Base-by-base conservation (phyloP, 2,329 filamentous ascomycete species). In the Aspergillus luchuensis region DNA sequence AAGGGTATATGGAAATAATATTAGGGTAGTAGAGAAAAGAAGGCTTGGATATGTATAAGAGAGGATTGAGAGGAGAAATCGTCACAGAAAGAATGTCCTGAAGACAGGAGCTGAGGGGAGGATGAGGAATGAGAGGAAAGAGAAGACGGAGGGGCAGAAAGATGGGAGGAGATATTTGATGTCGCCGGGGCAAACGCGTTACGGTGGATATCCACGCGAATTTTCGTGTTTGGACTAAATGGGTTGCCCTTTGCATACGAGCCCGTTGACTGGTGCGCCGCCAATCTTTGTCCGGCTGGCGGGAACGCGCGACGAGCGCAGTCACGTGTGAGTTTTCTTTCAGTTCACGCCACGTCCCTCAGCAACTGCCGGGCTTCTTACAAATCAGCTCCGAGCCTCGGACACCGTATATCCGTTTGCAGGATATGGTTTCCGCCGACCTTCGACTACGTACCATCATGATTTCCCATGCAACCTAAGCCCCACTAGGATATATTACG, bases 161-260 rank as follows among this genome's bases (percentile, higher is more conserved):
- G 65, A 65, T 65, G 33, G 33, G 33, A 36, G 33, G 33, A 66
- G 69, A 69, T 72, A 74, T 74, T 74, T 74, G 69, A 72, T 64
- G 69, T 69, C 65, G 64, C 66, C 66, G 59, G 65, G 65, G 65
- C 67, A 65, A 71, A 74, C 72, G 72, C 71, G 72, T 72, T 67
- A 59, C 63, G 58, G 64, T 71, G 59, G 54, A 57, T 64, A 67
- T 64, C 58, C 63, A 69, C 72, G 72, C 71, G 71, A 71, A 66
- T 71, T 73, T 72, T 73, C 71, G 71, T 72, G 71, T 72, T 71
- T 67, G 69, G 63, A 47, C 58, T 64, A 66, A 66, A 70, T 71
- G 65, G 68, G 56, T 59, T 66, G 59, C 60, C 70, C 66, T 72
- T 36, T 66, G 57, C 56, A 43, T 58, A 5, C 21, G n/a, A n/a